Evolutionary conservation across 495 filamentous ascomycete species (phyloP).

Genomic region (Neohortaea acidophila): DNA sequence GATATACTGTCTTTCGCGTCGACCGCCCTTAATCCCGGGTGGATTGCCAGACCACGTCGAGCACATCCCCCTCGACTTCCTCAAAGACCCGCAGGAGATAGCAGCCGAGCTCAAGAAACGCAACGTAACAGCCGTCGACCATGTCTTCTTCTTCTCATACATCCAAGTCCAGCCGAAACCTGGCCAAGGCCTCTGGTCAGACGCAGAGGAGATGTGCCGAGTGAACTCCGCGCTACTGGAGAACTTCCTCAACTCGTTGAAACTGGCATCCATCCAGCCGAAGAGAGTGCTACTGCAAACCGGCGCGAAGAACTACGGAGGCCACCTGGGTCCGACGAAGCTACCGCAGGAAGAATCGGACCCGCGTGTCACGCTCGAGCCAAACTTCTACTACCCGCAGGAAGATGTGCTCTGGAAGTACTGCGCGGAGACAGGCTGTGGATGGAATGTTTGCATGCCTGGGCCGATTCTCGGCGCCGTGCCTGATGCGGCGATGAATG

Average conservation of each 20-base stretch:
- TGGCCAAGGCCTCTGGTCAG: constrained; percentile 24
- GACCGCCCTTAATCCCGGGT: constrained; percentile 17
- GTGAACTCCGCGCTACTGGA: constrained; percentile 25
- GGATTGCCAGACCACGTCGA: constrained; percentile 27
- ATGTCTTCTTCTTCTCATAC: constrained; percentile 44
- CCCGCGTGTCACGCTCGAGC: constrained; percentile 25
- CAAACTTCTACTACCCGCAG: constrained; percentile 41
- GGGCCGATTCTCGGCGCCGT: constrained; percentile 37
- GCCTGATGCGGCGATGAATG: constrained; percentile 36
- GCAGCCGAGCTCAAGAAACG: constrained; percentile 25
- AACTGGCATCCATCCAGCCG: constrained; percentile 29
- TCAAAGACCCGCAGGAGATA: constrained; percentile 27
- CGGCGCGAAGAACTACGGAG: constrained; percentile 20
- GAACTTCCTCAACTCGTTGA: constrained; percentile 34
- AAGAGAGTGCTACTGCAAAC: constrained; percentile 36
- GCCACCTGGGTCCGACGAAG: constrained; percentile 33
- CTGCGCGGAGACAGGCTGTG: constrained; percentile 19
- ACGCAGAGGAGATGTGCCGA: constrained; percentile 31
- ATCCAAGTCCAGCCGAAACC: constrained; percentile 37
- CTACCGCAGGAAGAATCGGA: constrained; percentile 33
- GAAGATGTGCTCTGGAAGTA: constrained; percentile 32
- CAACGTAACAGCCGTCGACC: constrained; percentile 29
- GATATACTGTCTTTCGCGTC: constrained; percentile 31
- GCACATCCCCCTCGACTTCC: constrained; percentile 34
- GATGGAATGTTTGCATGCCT: constrained; percentile 22